Percentiles rank a stretch among this genome's conserved stretches.
phyloP scores from a whole-genome alignment of 768 basidiomycete genomes.

The Phanerochaete sordida region DNA sequence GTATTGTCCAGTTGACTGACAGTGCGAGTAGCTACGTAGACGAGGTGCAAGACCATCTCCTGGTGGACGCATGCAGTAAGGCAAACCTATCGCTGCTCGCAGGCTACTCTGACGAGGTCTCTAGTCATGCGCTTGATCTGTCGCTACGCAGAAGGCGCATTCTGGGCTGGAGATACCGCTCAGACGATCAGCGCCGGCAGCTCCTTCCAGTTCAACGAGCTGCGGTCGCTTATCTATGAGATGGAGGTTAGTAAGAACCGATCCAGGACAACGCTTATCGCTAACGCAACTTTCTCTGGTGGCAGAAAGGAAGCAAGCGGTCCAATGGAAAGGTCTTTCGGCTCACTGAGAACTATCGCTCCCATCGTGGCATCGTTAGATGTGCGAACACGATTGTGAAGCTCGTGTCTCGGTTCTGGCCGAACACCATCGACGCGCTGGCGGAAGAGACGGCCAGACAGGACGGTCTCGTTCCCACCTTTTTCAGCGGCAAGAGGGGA shows the following conservation, averaged over 20 bases:
- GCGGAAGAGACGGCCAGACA: slow-evolving; percentile 26
- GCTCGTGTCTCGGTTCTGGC: slow-evolving; percentile 29
- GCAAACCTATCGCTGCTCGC: not conserved
- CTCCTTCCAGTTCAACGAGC: slow-evolving; percentile 67
- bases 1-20: not conserved
- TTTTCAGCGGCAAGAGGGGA: slow-evolving; percentile 23
- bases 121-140: slow-evolving; percentile 61
- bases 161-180: slow-evolving; percentile 79
- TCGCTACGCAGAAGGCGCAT: slow-evolving; percentile 58
- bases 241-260: too few species aligned
- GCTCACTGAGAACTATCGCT: slow-evolving; percentile 32
- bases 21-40: slow-evolving; percentile 55
- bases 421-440: slow-evolving; percentile 30
- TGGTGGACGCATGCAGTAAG: slow-evolving; percentile 60
- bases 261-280: too few species aligned
- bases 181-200: slow-evolving; percentile 73
- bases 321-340: slow-evolving; percentile 25
- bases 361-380: slow-evolving; percentile 32
- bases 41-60: slow-evolving; percentile 62
- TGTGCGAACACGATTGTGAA: slow-evolving; percentile 29
- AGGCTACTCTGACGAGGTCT: not conserved
- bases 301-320: not conserved
- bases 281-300: too few species aligned
- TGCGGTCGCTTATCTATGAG: slow-evolving; percentile 62
- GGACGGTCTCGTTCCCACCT: slow-evolving; percentile 29